These are phyloP conservation scores for Arabidopsis lyrata DNA, from an alignment of 441 rosid species.

Conservation along the genomic window DNA sequence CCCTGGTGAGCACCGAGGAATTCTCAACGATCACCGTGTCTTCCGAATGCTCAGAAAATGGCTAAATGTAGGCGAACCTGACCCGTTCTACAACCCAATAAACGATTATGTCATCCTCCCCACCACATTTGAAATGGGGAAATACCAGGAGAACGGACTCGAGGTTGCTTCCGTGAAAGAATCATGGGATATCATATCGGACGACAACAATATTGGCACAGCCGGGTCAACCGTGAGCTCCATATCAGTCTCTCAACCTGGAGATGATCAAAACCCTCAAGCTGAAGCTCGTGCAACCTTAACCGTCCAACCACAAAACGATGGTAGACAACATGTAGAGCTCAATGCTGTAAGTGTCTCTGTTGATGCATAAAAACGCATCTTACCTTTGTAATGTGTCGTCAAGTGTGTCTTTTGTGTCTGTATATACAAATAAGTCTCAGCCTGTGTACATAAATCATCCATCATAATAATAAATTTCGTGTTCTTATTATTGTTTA, in stretches of 20 bases:
- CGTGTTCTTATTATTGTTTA: constrained; percentile 14
- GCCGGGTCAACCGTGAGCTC: constrained; percentile 53
- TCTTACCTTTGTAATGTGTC: constrained; percentile 19
- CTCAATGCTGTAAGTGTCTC: constrained; percentile 71
- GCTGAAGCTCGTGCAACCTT: constrained; percentile 74
- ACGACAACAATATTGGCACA: constrained; percentile 42
- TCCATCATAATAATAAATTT: constrained; percentile 6
- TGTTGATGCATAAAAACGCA: constrained; percentile 55
- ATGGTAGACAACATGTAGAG: constrained; percentile 75
- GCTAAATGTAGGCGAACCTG: constrained; percentile 82
- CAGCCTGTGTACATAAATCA: constrained; percentile 18
- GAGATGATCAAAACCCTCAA: constrained; percentile 45
- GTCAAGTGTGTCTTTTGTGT: constrained; percentile 12
- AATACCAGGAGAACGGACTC: constrained; percentile 68
- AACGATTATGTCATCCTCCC: constrained; percentile 91
- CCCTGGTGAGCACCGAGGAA: constrained; percentile 93
- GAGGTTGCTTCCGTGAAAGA: constrained; percentile 81
- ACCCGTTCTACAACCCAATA: constrained; percentile 87
- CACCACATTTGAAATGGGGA: constrained; percentile 67
- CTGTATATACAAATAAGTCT: constrained; percentile 28
- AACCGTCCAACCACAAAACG: constrained; percentile 56
- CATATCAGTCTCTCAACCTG: constrained; percentile 55
- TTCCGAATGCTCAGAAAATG: constrained; percentile 87
- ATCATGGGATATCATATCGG: constrained; percentile 83
- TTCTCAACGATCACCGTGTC: constrained; percentile 84